Conservation (phyloP, 495 filamentous ascomycete genomes). For the Tricharina praecox region DNA sequence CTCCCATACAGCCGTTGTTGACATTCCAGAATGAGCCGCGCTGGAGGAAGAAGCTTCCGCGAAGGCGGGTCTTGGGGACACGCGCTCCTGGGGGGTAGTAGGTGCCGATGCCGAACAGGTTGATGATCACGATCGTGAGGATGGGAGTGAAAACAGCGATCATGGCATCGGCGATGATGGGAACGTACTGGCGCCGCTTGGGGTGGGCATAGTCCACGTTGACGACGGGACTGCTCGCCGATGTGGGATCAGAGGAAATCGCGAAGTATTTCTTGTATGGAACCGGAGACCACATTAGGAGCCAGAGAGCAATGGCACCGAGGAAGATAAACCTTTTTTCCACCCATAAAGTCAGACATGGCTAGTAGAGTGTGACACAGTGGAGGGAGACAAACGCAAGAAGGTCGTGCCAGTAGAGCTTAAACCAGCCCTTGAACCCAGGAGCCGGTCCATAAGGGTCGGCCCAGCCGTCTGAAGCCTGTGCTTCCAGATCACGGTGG, state of each 20-base stretch:
- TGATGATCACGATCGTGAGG: constrained; percentile 29
- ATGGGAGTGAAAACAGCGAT: constrained; percentile 40
- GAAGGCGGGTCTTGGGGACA: constrained; percentile 6
- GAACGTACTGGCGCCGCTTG: constrained; percentile 35
- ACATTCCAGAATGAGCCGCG: constrained; percentile 33
- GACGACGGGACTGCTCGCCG: background rate
- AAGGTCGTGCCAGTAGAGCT: constrained; percentile 25
- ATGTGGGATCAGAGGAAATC: constrained; percentile 11
- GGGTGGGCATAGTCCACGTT: background rate
- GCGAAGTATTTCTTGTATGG: constrained; percentile 25
- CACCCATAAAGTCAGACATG: too few species aligned
- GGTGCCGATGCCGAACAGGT: constrained; percentile 28
- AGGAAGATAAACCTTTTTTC: constrained; percentile 21
- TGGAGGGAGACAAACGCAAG: constrained; percentile 14
- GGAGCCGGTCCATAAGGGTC: constrained; percentile 24
- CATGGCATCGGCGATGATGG: constrained; percentile 42
- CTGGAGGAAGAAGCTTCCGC: constrained; percentile 14
- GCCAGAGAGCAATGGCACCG: constrained; percentile 19
- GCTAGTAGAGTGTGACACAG: too few species aligned
- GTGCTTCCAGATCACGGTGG: background rate
- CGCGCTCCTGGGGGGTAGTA: constrained; percentile 11
- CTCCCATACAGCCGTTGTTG: constrained; percentile 33
- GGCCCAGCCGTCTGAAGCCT: constrained; percentile 10
- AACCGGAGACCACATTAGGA: constrained; percentile 25
- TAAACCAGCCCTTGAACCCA: constrained; percentile 20